These are phyloP conservation scores for Senna siamea DNA, from an alignment of 306 rosid species.

Conservation along the genomic window DNA sequence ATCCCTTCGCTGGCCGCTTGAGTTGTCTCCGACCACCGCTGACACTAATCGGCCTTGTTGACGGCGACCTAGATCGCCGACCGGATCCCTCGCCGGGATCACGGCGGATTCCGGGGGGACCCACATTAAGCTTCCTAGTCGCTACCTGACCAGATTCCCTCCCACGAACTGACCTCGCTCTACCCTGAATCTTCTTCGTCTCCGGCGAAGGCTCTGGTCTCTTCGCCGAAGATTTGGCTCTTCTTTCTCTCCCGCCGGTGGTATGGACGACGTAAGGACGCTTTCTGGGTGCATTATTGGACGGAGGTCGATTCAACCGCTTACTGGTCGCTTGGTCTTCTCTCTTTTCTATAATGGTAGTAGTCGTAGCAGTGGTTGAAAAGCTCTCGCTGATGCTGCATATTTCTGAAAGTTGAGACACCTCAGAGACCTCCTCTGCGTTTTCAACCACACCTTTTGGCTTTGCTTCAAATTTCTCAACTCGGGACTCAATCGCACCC, in stretches of 20 bases:
- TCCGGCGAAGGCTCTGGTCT: constrained; percentile 56
- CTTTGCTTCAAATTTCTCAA: constrained; percentile 26
- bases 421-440: constrained; percentile 49
- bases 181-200: constrained; percentile 51
- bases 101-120: constrained; percentile 42
- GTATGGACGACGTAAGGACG: constrained; percentile 52
- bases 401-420: constrained; percentile 63
- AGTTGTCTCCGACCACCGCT: constrained; percentile 41
- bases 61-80: constrained; percentile 81
- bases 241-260: constrained; percentile 49
- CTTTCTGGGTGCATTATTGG: constrained; percentile 48
- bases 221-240: constrained; percentile 44
- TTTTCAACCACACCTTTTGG: constrained; percentile 2
- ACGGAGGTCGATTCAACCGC: constrained; percentile 45
- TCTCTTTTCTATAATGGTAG: constrained; percentile 59
- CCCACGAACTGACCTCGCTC: constrained; percentile 49
- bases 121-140: constrained; percentile 47
- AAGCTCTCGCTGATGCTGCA: constrained; percentile 66
- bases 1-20: constrained; percentile 40
- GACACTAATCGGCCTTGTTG: constrained; percentile 50
- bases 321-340: constrained; percentile 84
- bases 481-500: constrained; percentile 13
- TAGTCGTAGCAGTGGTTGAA: constrained; percentile 65
- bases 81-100: constrained; percentile 60
- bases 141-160: constrained; percentile 51